Evolutionary conservation across 495 filamentous ascomycete genomes (phyloP).

Genomic region (Neurospora sp.): DNA sequence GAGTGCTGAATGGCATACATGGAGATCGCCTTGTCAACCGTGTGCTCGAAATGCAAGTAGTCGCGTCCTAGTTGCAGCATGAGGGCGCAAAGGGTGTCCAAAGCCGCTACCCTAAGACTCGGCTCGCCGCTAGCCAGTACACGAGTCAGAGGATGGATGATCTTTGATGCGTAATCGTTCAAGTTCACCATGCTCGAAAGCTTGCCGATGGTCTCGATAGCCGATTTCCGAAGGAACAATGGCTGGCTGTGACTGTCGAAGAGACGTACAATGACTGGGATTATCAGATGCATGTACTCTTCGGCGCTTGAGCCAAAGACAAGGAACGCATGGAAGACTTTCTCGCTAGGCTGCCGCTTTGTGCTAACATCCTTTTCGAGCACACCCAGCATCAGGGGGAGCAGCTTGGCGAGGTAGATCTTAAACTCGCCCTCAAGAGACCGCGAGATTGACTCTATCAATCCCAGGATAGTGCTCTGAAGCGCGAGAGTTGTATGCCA

Average conservation of each 20-base stretch:
- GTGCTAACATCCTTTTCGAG: conserved; percentile 75
- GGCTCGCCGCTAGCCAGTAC: conserved; percentile 63
- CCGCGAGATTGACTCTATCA: conserved; percentile 87
- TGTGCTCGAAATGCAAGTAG: conserved; percentile 84
- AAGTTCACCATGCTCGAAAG: conserved; percentile 96
- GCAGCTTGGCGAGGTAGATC: conserved; percentile 74
- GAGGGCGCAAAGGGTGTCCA: conserved; percentile 90
- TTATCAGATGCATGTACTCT: conserved; percentile 98
- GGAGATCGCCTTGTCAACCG: conserved; percentile 69
- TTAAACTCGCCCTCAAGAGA: conserved; percentile 97
- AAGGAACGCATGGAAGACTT: conserved; percentile 86
- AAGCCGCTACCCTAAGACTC: conserved; percentile 68
- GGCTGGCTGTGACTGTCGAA: conserved; percentile 81
- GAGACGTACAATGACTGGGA: conserved; percentile 85
- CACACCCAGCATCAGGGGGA: conserved; percentile 86
- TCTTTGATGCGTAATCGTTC: conserved; percentile 89
- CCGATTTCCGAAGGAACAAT: conserved; percentile 64
- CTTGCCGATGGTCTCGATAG: conserved; percentile 90
- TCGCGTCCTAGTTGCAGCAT: conserved; percentile 94
- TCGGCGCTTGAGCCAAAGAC: conserved; percentile 94
- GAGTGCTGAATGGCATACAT: conserved; percentile 65
- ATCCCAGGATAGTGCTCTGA: conserved; percentile 78
- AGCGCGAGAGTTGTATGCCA: conserved; percentile 70
- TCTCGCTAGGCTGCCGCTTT: conserved; percentile 69
- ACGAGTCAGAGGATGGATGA: conserved; percentile 80